phyloP scores from a whole-genome alignment of 2,329 filamentous ascomycete species.

The Penicillium oxalicum region DNA sequence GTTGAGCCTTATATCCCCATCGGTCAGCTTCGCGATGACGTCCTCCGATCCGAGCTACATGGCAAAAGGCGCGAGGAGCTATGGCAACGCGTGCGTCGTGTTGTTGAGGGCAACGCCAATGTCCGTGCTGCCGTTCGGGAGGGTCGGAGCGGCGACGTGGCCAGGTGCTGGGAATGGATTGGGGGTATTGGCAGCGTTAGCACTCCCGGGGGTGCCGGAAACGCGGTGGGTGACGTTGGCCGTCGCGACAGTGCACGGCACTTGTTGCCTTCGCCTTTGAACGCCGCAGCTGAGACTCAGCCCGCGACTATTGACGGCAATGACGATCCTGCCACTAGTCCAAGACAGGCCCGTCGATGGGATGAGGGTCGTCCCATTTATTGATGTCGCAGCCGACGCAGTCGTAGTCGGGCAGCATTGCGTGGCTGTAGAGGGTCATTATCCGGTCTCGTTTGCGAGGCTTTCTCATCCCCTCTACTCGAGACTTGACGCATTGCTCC shows the following conservation, averaged over 20 bases:
- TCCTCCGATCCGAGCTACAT: constrained; percentile 74
- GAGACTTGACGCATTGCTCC: too few species aligned
- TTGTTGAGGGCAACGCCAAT: constrained; percentile 93
- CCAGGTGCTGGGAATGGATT: constrained; percentile 64
- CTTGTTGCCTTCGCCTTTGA: constrained; percentile 25
- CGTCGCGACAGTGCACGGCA: constrained; percentile 24
- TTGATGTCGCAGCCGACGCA: constrained; percentile 16
- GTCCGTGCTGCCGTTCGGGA: constrained; percentile 71
- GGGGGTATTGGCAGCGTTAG: constrained; percentile 54
- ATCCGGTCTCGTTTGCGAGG: too few species aligned
- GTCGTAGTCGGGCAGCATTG: constrained; percentile 7
- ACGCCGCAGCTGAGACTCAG: constrained; percentile 12
- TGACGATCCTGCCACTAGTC: constrained; percentile 18
- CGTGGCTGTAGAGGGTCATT: constrained; percentile 4
- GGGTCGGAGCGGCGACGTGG: constrained; percentile 50
- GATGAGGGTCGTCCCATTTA: constrained; percentile 41
- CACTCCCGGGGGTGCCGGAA: constrained; percentile 45
- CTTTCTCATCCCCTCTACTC: too few species aligned
- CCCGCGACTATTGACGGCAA: constrained; percentile 8
- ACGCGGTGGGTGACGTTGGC: constrained; percentile 25
- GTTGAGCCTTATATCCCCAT: constrained; percentile 78
- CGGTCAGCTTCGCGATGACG: constrained; percentile 84
- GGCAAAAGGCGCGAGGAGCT: constrained; percentile 69
- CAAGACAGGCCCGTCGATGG: constrained; percentile 32
- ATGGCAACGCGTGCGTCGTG: constrained; percentile 74